Percentiles rank a stretch among this genome's conserved stretches.
These are phyloP conservation scores for Russula sp. DNA, from an alignment of 768 basidiomycete genomes.

Conservation along the genomic window DNA sequence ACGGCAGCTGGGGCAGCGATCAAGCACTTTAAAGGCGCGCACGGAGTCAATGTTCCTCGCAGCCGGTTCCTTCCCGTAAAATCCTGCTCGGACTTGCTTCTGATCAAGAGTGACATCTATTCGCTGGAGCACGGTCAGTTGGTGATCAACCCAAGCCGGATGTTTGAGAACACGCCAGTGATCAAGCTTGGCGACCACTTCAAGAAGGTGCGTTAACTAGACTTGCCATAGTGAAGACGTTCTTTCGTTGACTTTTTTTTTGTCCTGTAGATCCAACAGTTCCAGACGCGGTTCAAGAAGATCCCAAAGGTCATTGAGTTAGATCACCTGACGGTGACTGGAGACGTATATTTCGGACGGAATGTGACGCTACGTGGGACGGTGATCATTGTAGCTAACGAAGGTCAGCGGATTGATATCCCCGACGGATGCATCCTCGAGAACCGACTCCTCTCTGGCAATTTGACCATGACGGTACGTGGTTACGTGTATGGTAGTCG, in stretches of 20 bases:
- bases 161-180: constrained; percentile 88
- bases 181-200: constrained; percentile 96
- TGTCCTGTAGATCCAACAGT: constrained; percentile 59
- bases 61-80: constrained; percentile 90
- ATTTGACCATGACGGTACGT: constrained; percentile 69
- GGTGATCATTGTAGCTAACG: constrained; percentile 80
- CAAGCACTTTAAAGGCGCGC: constrained; percentile 89
- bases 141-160: constrained; percentile 73
- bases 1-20: constrained; percentile 84
- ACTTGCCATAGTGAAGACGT: background rate
- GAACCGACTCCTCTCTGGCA: constrained; percentile 75
- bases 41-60: constrained; percentile 93
- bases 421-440: constrained; percentile 70
- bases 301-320: constrained; percentile 87
- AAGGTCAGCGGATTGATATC: constrained; percentile 67
- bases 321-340: constrained; percentile 91
- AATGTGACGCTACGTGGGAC: constrained; percentile 84
- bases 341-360: constrained; percentile 86
- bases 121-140: constrained; percentile 84
- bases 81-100: constrained; percentile 79
- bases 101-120: constrained; percentile 93
- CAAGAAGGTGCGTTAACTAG: constrained; percentile 63
- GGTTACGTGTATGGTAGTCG: background rate
- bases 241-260: background rate
- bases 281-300: constrained; percentile 93